Percentiles rank a stretch among this genome's conserved stretches.
phyloP scores from a whole-genome alignment of 169 alveolate species.

The Eimeria necatrix region DNA sequence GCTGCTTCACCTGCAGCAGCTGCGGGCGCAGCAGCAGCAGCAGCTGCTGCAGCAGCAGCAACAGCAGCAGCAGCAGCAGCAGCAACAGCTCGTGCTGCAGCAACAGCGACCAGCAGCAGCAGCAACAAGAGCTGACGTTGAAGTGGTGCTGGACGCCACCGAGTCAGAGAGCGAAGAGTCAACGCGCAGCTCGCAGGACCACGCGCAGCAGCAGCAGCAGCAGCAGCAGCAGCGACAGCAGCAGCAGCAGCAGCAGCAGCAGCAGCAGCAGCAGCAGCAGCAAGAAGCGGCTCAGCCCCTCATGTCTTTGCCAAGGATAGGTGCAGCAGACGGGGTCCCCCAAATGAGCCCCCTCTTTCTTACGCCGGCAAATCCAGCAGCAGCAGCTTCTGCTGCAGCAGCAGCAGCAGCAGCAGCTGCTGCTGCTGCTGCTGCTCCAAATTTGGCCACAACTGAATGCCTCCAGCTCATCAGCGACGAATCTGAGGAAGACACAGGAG shows the following conservation, averaged over 20 bases:
- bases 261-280: slow-evolving; percentile 5
- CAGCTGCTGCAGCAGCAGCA: too few species aligned
- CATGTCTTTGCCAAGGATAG: not conserved
- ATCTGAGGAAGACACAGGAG: not conserved
- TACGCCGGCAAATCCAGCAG: too few species aligned
- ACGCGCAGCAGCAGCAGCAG: not conserved
- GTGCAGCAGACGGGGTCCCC: not conserved
- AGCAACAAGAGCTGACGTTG: not conserved
- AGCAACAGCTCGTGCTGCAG: too few species aligned
- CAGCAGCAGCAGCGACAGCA: not conserved
- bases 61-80: too few species aligned
- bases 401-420: slow-evolving; percentile 6
- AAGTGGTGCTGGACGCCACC: not conserved
- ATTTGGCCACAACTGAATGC: not conserved
- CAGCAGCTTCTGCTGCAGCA: not conserved
- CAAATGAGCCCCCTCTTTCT: not conserved
- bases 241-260: not conserved
- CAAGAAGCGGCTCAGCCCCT: not conserved
- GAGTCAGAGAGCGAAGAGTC: not conserved
- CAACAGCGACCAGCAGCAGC: not conserved
- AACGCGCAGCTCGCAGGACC: not conserved
- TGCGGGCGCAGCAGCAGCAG: too few species aligned
- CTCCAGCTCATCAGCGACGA: not conserved
- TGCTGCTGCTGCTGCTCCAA: too few species aligned
- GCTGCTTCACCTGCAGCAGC: too few species aligned